Conservation (phyloP, 495 filamentous ascomycete species). For the Penicillium goetzii region DNA sequence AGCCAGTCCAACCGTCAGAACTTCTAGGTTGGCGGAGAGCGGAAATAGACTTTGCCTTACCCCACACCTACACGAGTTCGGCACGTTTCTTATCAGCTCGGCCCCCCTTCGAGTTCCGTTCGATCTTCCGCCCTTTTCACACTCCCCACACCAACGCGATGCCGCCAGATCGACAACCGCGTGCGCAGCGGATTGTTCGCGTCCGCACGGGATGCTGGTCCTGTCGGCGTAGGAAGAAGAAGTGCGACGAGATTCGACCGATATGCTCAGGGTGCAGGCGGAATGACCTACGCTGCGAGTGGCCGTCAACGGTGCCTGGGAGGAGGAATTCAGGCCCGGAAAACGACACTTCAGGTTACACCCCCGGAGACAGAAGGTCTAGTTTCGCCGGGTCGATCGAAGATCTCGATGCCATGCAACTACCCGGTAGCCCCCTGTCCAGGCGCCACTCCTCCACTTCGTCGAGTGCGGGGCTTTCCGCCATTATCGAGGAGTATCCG, state of each 20-base stretch:
- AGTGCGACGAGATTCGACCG: conserved; percentile 85
- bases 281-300: conserved; percentile 39
- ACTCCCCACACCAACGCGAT: conserved; percentile 20
- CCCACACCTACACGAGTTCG: conserved; percentile 5
- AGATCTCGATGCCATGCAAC: conserved; percentile 15
- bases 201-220: conserved; percentile 76
- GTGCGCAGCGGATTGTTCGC: conserved; percentile 39
- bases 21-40: background rate
- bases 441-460: conserved; percentile 25
- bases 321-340: conserved; percentile 20
- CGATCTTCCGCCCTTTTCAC: background rate
- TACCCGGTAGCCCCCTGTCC: conserved; percentile 18
- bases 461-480: conserved; percentile 22
- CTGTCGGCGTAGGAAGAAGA: conserved; percentile 89
- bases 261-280: conserved; percentile 61
- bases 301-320: conserved; percentile 33
- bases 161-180: conserved; percentile 36
- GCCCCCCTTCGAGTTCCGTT: conserved; percentile 1
- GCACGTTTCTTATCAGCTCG: conserved; percentile 6
- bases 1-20: background rate
- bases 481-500: background rate
- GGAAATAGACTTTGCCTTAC: conserved; percentile 8
- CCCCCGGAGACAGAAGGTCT: conserved; percentile 6
- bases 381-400: conserved; percentile 17
- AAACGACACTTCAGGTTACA: background rate